These are phyloP conservation scores for Anastatica hierochuntica DNA, from an alignment of 345 rosid species.

Conservation along the genomic window DNA sequence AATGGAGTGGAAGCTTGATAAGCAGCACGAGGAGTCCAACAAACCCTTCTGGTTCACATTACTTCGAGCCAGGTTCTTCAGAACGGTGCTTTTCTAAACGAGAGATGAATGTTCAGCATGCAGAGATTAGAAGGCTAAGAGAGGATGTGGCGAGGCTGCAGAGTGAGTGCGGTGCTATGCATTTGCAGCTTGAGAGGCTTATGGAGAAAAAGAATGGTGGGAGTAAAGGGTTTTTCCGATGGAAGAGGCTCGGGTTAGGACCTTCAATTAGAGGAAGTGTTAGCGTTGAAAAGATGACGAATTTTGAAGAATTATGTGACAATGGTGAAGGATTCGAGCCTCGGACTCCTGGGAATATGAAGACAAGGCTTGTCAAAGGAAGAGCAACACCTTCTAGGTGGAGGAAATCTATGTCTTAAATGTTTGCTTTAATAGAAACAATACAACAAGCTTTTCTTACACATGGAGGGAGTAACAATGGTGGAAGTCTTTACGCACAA, in stretches of 20 bases:
- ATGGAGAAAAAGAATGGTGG: conserved; percentile 57
- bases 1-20: conserved; percentile 69
- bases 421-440: background rate
- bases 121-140: conserved; percentile 52
- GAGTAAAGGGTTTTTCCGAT: conserved; percentile 70
- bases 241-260: conserved; percentile 80
- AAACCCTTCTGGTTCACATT: conserved; percentile 21
- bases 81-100: conserved; percentile 65
- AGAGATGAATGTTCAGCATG: conserved; percentile 43
- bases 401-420: conserved; percentile 55
- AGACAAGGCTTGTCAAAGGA: conserved; percentile 48
- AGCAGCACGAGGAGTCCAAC: conserved; percentile 48
- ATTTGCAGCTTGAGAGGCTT: conserved; percentile 60
- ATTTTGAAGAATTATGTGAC: conserved; percentile 24
- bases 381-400: conserved; percentile 44
- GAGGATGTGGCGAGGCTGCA: conserved; percentile 68
- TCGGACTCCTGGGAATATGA: conserved; percentile 53
- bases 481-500: conserved; percentile 10
- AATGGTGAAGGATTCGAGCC: conserved; percentile 34
- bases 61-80: conserved; percentile 25
- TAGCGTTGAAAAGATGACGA: conserved; percentile 28
- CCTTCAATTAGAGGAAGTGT: conserved; percentile 33
- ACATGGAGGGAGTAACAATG: conserved; percentile 10
- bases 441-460: conserved; percentile 44
- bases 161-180: conserved; percentile 52